Evolutionary conservation across 2,329 filamentous ascomycete species (phyloP).

Genomic region (Colletotrichum somersetense): DNA sequence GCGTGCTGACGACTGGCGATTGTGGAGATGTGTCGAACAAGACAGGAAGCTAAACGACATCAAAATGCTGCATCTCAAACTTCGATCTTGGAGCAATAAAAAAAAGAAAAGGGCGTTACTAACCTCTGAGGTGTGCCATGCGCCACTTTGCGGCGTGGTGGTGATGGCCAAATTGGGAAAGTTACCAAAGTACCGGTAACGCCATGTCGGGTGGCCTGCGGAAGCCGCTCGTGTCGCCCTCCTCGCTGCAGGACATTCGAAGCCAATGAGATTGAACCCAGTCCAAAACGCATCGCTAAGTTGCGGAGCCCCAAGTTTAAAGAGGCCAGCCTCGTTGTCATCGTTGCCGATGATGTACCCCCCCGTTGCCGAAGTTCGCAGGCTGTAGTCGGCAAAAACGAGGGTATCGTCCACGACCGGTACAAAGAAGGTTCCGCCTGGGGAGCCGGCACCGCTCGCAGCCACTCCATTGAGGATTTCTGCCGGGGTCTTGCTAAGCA

Average conservation of each 20-base stretch:
- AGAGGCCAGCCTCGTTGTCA: conserved; percentile 51
- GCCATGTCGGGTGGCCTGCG: conserved; percentile 50
- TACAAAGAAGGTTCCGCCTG: conserved; percentile 17
- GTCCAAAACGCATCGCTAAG: conserved; percentile 44
- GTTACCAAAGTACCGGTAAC: conserved; percentile 54
- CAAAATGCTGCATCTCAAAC: neutral
- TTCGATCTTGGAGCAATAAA: neutral
- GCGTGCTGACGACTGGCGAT: conserved; percentile 42
- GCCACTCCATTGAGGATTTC: conserved; percentile 25
- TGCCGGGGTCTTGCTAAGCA: conserved; percentile 21
- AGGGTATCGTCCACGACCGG: conserved; percentile 29
- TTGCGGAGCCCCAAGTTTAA: conserved; percentile 45
- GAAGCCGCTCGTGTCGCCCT: conserved; percentile 45
- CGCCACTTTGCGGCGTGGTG: conserved; percentile 47
- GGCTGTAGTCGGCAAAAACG: conserved; percentile 31
- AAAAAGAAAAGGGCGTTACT: neutral
- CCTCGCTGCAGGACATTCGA: conserved; percentile 50
- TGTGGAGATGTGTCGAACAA: conserved; percentile 49
- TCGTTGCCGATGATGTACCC: conserved; percentile 48
- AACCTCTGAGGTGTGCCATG: conserved; percentile 51
- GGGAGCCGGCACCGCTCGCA: neutral
- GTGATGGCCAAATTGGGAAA: conserved; percentile 50
- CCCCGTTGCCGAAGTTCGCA: conserved; percentile 18
- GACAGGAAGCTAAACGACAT: conserved; percentile 44
- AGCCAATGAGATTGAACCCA: conserved; percentile 47